phyloP scores from a whole-genome alignment of 2,329 filamentous ascomycete genomes.

The Sporothrix sp. region DNA sequence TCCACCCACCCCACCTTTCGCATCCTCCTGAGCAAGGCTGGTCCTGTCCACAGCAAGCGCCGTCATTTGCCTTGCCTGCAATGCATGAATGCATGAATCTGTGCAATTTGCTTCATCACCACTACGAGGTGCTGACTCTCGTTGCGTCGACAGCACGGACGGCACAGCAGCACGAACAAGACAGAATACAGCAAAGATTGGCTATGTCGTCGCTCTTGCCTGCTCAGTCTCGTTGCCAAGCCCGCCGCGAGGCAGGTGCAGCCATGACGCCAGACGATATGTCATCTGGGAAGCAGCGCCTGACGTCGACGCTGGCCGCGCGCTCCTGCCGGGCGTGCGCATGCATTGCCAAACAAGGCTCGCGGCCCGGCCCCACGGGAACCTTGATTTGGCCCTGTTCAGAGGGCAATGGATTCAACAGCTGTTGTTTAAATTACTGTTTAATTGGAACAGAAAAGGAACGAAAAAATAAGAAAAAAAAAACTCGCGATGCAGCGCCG shows the following conservation, averaged over 20 bases:
- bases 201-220: slow-evolving; percentile 1
- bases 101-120: slow-evolving; percentile 17
- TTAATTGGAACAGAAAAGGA: not conserved
- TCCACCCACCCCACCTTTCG: not conserved
- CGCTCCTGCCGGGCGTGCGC: not conserved
- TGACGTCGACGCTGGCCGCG: not conserved
- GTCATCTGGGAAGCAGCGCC: not conserved
- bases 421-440: not conserved
- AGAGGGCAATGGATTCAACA: not conserved
- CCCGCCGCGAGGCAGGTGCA: no score
- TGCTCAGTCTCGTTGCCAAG: slow-evolving; percentile 12
- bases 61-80: slow-evolving; percentile 7
- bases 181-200: not conserved
- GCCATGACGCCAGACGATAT: no score
- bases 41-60: not conserved
- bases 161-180: not conserved
- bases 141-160: not conserved
- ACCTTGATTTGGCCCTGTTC: not conserved
- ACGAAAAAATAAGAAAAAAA: not conserved
- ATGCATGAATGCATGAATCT: slow-evolving; percentile 19
- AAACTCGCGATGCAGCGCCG: not conserved
- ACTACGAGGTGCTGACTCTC: slow-evolving; percentile 5
- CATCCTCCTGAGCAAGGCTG: slow-evolving; percentile 8
- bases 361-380: slow-evolving; percentile 8
- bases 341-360: slow-evolving; percentile 2